A percentile compares a stretch with the other conserved stretches of the same genome.
phyloP scores from a whole-genome alignment of 768 basidiomycete genomes.

The Lentinula lateritia region DNA sequence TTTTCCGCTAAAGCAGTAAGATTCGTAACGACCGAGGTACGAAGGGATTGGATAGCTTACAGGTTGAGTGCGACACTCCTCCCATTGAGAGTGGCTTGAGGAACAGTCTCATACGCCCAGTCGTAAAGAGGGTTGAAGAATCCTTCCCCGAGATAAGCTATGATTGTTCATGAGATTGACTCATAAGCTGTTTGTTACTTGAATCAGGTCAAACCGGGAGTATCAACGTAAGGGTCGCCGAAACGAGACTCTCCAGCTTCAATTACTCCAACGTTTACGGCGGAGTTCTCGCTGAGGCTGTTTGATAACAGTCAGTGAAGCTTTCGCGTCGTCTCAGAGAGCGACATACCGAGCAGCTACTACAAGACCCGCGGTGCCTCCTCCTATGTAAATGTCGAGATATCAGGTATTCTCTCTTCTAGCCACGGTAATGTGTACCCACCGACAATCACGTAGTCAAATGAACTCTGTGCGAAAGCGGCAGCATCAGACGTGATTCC shows the following conservation, averaged over 20 bases:
- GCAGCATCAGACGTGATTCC: not conserved
- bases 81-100: conserved; percentile 8
- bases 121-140: conserved; percentile 13
- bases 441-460: conserved; percentile 1
- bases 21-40: not conserved
- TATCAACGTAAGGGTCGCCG: conserved; percentile 14
- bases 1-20: conserved; percentile 12
- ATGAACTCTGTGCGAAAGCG: not conserved
- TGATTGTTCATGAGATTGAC: not conserved
- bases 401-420: not conserved
- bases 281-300: conserved; percentile 5
- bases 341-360: conserved; percentile 9
- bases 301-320: not conserved
- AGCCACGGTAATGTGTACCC: not conserved
- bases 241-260: conserved; percentile 13
- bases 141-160: conserved; percentile 10
- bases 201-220: conserved; percentile 9
- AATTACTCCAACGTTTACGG: conserved; percentile 14
- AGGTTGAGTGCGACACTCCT: not conserved
- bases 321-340: not conserved
- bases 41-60: not conserved
- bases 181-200: not conserved
- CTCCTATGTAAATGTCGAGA: not conserved
- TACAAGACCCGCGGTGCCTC: conserved; percentile 14
- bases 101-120: conserved; percentile 10